Percentiles rank a stretch among this genome's conserved stretches.
phyloP scores from a whole-genome alignment of 768 basidiomycete genomes.

The Leccinum subtestaceum region DNA sequence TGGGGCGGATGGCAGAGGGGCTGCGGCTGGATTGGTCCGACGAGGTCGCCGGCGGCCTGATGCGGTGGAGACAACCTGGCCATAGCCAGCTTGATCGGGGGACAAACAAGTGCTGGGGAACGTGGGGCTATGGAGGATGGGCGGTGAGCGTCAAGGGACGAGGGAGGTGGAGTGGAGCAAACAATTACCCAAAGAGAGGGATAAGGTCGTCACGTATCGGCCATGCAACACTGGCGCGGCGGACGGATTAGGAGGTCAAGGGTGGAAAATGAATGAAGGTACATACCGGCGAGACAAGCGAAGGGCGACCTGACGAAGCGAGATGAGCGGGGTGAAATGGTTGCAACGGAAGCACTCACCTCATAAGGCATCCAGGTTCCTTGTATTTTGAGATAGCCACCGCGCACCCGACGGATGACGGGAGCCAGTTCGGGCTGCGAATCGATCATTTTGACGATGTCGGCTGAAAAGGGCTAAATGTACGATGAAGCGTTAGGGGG shows the following conservation, averaged over 20 bases:
- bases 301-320: conserved; percentile 61
- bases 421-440: conserved; percentile 84
- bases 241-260: conserved; percentile 12
- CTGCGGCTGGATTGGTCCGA: conserved; percentile 44
- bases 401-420: conserved; percentile 79
- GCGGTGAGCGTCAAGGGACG: conserved; percentile 13
- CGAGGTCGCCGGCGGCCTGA: conserved; percentile 61
- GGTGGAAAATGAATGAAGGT: conserved; percentile 11
- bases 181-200: conserved; percentile 79
- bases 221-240: conserved; percentile 76
- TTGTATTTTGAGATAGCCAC: conserved; percentile 88
- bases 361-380: conserved; percentile 95
- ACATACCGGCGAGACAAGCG: conserved; percentile 75
- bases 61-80: conserved; percentile 69
- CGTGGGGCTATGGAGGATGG: conserved; percentile 54
- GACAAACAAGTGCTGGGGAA: conserved; percentile 82
- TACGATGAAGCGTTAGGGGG: conserved; percentile 6
- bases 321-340: conserved; percentile 18
- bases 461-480: conserved; percentile 50
- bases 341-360: conserved; percentile 39
- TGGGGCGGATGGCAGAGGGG: conserved; percentile 31
- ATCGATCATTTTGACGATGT: conserved; percentile 92
- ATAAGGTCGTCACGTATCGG: conserved; percentile 81
- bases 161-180: background rate
- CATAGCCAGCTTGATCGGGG: conserved; percentile 84